Evolutionary conservation across 169 alveolate genomes (phyloP), one percentile per base, ranked within the genome.

Genomic region (Babesia divergens): DNA sequence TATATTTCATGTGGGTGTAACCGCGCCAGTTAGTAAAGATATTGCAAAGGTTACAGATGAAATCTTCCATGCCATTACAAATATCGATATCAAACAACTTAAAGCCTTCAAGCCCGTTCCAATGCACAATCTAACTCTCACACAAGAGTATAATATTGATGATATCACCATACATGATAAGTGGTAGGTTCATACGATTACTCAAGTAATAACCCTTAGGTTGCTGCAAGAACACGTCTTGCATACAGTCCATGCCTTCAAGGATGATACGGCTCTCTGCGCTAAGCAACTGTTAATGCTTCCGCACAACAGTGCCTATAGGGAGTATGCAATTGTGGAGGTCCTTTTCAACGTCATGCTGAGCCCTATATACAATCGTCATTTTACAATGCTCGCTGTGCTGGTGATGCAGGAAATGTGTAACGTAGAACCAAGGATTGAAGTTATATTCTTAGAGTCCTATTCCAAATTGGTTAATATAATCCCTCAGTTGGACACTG

Each of bases 371-470:
- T 58, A 68, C 52, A 42, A 50, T 31, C 24, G 44, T 22, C 68
- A 58, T 42, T 79, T 51, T 60, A 32, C 77, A 9, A 20, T 66
- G 55, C 69, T 79, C 54, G 75, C 51, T 7, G 52, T 56, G 0
- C 34, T 79, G 76, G 82, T 79, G 62, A 59, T 79, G 46, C 82
- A 68, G 38, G 40, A 79, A 60, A 55, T 79, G 76, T 68, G 83
- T 32, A 62, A 42, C 37, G 38, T 69, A 60, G 70, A 68, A 47
- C 71, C 40, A 28, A 69, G 49, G 26, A 46, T 68, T 9, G 82
- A 79, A 37, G 74, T 13, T 11, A 22, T 68, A 28, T 68, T 68
- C 43, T 46, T 18, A 11, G 31, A 34, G 24, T 38, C 54, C 44
- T 65, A 59, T 24, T 54, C 81, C 0, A 69, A 76, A 43, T 43